A percentile compares a stretch with the other conserved stretches of the same genome.
These are phyloP conservation scores for Epichloe hybrida DNA, from an alignment of 2,329 filamentous ascomycete species.

Conservation along the genomic window DNA sequence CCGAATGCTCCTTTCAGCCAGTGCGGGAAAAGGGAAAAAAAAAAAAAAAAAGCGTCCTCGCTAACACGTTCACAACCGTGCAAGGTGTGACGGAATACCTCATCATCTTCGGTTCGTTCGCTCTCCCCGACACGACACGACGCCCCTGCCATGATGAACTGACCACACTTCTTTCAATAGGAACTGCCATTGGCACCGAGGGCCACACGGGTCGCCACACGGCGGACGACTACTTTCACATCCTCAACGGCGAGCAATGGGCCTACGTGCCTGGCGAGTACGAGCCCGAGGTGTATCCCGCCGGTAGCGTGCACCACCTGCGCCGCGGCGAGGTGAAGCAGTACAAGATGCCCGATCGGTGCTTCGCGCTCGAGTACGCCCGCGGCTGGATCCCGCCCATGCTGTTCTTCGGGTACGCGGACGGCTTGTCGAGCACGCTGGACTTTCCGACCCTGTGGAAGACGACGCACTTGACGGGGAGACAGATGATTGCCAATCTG, in stretches of 20 bases:
- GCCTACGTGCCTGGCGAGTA: slow-evolving; percentile 59
- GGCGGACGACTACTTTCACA: slow-evolving; percentile 90
- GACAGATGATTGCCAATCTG: slow-evolving; percentile 65
- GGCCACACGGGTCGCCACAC: slow-evolving; percentile 82
- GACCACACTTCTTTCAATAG: slow-evolving; percentile 5
- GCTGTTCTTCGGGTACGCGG: slow-evolving; percentile 80
- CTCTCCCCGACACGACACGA: neutral
- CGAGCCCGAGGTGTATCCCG: slow-evolving; percentile 54
- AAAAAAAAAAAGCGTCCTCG: too few relatives aligned
- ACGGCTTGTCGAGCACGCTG: slow-evolving; percentile 65
- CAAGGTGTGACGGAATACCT: slow-evolving; percentile 74
- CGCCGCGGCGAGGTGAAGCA: slow-evolving; percentile 61
- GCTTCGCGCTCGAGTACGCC: slow-evolving; percentile 75
- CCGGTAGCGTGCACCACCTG: slow-evolving; percentile 60
- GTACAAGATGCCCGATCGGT: slow-evolving; percentile 65
- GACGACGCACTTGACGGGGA: slow-evolving; percentile 59
- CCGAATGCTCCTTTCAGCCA: neutral
- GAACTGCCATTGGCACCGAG: slow-evolving; percentile 71
- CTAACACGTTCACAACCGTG: neutral
- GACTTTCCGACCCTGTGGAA: slow-evolving; percentile 77
- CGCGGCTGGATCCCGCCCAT: slow-evolving; percentile 87
- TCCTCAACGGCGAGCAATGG: slow-evolving; percentile 63
- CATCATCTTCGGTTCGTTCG: slow-evolving; percentile 57
- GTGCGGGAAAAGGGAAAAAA: too few relatives aligned
- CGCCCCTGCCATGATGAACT: too few relatives aligned